Base-by-base conservation (phyloP, 306 rosid species). In the Lupinus albus region DNA sequence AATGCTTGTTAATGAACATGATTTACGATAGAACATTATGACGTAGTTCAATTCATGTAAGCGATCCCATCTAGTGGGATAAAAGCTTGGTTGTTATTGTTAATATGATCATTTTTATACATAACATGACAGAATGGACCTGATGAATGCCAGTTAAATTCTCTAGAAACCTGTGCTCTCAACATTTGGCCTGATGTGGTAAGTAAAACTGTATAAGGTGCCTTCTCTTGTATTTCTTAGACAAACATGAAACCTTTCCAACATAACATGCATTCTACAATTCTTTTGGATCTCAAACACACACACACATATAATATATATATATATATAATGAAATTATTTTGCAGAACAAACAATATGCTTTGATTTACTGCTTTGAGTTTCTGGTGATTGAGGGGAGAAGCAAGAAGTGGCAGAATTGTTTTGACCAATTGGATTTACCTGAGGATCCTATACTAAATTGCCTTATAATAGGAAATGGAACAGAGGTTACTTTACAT, bases 361-460 rank as follows among this genome's bases (percentile, higher is more conserved):
- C 63, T 16, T 41, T 84, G 79, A 84, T 89, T 46, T 50, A 17
- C 69, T 89, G 96, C 87, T 49, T 81, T 18, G 90, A 86, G 79
- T 83, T 81, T 79, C 66, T 73, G 36, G 84, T 71, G 50, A 70
- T 82, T 48, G 81, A 70, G 7, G 87, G 88, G 78, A 84, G 75
- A 57, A 60, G 11, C 14, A 66, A 75, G 41, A 49, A 60, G 6
- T 86, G 92, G 92, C 1, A 36, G 32, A 72, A 65, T 14, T 89
- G 92, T 67, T 75, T 81, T 20, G 13, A 61, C 15, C 61, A 76
- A 25, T 47, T 86, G 80, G 83, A 77, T 59, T 74, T 86, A 80
- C 77, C 86, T 52, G 14, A 47, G 46, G 18, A 64, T 12, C 76
- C 72, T 32, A 35, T 81, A 51, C 63, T 67, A 44, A 67, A 75